Evolutionary conservation across 108 stramenopile genomes (phyloP).

Genomic region (Skeletonema costatum): DNA sequence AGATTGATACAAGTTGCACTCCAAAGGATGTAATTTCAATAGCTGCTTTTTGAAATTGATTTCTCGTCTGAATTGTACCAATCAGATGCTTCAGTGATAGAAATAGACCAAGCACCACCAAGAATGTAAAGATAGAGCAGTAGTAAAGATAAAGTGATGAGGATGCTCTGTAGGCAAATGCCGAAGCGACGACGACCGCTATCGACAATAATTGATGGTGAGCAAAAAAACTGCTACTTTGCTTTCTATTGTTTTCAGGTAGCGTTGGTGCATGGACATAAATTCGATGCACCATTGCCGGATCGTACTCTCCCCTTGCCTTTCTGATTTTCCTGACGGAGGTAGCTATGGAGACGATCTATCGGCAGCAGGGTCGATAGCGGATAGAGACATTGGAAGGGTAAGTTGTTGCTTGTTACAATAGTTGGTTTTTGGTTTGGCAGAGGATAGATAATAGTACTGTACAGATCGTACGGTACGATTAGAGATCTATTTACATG

Average conservation of each 20-base stretch:
- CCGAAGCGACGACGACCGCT: neutral
- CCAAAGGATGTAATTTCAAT: conserved; percentile 29
- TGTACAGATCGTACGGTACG: too few species aligned
- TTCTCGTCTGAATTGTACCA: neutral
- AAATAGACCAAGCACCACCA: neutral
- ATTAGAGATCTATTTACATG: too few species aligned
- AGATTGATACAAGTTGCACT: conserved; percentile 26
- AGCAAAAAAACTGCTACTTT: neutral
- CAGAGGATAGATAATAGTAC: too few species aligned
- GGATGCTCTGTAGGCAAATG: neutral
- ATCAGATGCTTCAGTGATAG: neutral
- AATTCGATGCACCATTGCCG: neutral
- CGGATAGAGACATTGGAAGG: too few species aligned
- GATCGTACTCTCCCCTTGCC: neutral
- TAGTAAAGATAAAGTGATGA: neutral
- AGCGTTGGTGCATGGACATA: neutral
- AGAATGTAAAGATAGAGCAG: neutral
- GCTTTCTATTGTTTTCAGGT: neutral
- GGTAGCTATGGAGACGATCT: neutral
- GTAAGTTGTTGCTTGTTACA: too few species aligned
- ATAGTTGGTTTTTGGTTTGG: too few species aligned
- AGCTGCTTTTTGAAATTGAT: conserved; percentile 19
- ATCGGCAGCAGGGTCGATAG: neutral
- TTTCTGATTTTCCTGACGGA: neutral
- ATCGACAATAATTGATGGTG: neutral